Evolutionary conservation across 768 basidiomycete genomes (phyloP).

Genomic region (Lactifluus echinatus): DNA sequence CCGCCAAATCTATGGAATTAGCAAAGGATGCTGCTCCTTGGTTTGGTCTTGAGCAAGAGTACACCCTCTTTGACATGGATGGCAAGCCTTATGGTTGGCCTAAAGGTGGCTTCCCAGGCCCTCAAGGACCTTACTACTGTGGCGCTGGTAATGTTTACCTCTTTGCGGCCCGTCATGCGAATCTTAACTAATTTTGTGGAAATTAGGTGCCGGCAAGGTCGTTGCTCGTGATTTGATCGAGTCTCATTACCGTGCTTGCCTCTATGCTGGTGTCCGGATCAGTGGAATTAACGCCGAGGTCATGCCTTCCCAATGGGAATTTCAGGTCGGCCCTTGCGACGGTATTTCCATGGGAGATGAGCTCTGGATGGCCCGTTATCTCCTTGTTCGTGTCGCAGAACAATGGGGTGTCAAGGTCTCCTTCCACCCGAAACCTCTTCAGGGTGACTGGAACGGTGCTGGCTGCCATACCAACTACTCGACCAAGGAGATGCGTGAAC

Average conservation of each 20-base stretch:
- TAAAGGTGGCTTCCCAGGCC: constrained; percentile 98
- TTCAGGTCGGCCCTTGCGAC: constrained; percentile 98
- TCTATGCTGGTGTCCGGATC: constrained; percentile 94
- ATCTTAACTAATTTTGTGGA: background rate
- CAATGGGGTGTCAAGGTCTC: constrained; percentile 97
- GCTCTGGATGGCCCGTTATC: constrained; percentile 98
- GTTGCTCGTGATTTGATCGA: constrained; percentile 98
- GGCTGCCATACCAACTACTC: constrained; percentile 98
- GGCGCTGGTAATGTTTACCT: constrained; percentile 75
- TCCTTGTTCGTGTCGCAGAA: constrained; percentile 91
- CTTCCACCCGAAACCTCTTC: constrained; percentile 98
- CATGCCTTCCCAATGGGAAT: constrained; percentile 99
- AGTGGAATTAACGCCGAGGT: constrained; percentile 99
- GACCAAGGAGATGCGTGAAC: constrained; percentile 89
- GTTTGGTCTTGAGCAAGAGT: constrained; percentile 99
- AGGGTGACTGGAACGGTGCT: constrained; percentile 99
- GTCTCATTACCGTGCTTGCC: constrained; percentile 96
- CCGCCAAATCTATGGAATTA: constrained; percentile 92
- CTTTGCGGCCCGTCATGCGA: background rate
- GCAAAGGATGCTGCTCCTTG: constrained; percentile 76
- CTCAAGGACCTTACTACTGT: constrained; percentile 99
- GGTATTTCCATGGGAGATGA: constrained; percentile 99
- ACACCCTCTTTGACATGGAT: constrained; percentile 93
- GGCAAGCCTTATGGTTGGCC: constrained; percentile 93
- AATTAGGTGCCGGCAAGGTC: constrained; percentile 88